Conservation (phyloP, 2,329 filamentous ascomycete species). For the Phoma sp. region DNA sequence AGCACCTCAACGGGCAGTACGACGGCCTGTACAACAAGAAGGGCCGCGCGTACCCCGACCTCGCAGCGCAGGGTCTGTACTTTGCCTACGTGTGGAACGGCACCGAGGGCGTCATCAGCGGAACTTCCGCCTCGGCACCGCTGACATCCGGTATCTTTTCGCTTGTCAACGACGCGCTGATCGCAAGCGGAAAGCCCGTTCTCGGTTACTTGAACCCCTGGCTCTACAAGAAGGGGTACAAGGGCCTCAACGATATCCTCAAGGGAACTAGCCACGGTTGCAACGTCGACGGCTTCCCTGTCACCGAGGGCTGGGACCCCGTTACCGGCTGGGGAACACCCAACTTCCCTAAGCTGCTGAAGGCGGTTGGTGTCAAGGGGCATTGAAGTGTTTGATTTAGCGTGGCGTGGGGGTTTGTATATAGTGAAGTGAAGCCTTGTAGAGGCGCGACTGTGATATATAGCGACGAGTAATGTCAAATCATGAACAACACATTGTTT, state of each 20-base stretch:
- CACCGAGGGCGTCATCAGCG: constrained; percentile 51
- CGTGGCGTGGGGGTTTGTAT: constrained; percentile 1
- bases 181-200: constrained; percentile 56
- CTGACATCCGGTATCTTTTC: constrained; percentile 64
- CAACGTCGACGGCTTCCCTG: constrained; percentile 46
- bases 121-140: constrained; percentile 64
- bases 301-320: constrained; percentile 46
- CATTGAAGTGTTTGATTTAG: constrained; percentile 6
- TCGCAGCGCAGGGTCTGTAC: constrained; percentile 64
- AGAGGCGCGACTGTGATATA: neutral
- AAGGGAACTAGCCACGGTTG: constrained; percentile 49
- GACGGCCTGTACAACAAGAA: constrained; percentile 58
- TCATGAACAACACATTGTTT: neutral
- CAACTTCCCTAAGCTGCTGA: constrained; percentile 38
- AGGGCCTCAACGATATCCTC: constrained; percentile 58
- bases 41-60: constrained; percentile 68
- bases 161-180: constrained; percentile 67
- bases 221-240: constrained; percentile 59
- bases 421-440: neutral
- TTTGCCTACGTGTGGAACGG: constrained; percentile 55
- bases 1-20: constrained; percentile 50
- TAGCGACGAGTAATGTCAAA: constrained; percentile 18
- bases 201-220: constrained; percentile 68
- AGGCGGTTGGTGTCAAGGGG: constrained; percentile 26
- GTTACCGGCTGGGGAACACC: constrained; percentile 47